Evolutionary conservation across 257 asterid species (phyloP).

Genomic region (Eustoma russellianum): DNA sequence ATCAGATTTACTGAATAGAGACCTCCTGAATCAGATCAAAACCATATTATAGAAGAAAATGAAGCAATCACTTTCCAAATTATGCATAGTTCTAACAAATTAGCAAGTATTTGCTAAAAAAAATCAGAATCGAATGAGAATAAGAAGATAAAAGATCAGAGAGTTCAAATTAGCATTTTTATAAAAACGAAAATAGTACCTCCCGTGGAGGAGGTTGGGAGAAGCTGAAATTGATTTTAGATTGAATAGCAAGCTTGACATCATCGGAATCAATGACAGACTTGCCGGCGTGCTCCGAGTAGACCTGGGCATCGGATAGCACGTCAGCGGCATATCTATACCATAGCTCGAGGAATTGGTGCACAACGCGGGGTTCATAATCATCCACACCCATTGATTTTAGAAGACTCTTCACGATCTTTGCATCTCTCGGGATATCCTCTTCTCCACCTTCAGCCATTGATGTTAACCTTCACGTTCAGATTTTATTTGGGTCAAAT

Average conservation of each 20-base stretch:
- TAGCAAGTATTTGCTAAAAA: too few relatives aligned
- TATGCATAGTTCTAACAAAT: too few relatives aligned
- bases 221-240: conserved; percentile 82
- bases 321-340: conserved; percentile 73
- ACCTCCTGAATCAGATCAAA: too few relatives aligned
- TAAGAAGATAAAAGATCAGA: too few relatives aligned
- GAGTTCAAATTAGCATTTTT: too few relatives aligned
- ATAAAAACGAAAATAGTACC: conserved; percentile 27
- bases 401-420: conserved; percentile 63
- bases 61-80: too few relatives aligned
- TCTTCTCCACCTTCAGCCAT: conserved; percentile 76
- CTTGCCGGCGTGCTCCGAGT: conserved; percentile 82
- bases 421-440: conserved; percentile 81
- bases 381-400: conserved; percentile 92
- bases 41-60: too few relatives aligned
- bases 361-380: conserved; percentile 74
- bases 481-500: too few relatives aligned
- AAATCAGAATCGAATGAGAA: too few relatives aligned
- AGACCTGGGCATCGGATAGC: conserved; percentile 69
- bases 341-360: conserved; percentile 79
- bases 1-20: too few relatives aligned
- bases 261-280: conserved; percentile 67
- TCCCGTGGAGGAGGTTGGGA: conserved; percentile 90
- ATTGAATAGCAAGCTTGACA: conserved; percentile 75
- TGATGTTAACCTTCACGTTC: too few relatives aligned